Conservation (phyloP, 2,329 filamentous ascomycete genomes). For the Annulohypoxylon truncatum region DNA sequence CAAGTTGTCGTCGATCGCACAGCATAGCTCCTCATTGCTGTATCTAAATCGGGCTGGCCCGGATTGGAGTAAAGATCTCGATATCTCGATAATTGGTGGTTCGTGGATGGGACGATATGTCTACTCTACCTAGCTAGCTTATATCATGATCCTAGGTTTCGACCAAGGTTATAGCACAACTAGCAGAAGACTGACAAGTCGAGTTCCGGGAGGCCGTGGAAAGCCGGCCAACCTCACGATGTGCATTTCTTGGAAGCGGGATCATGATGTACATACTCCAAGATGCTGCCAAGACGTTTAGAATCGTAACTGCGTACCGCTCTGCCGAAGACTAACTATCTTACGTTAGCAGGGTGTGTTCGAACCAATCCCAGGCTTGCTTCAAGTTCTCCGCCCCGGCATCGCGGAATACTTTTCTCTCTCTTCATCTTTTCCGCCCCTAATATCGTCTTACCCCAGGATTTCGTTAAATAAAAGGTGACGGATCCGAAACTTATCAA, state of each 20-base stretch:
- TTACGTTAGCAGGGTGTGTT: constrained; percentile 30
- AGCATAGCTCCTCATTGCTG: constrained; percentile 28
- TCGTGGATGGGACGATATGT: constrained; percentile 24
- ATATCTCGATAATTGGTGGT: constrained; percentile 37
- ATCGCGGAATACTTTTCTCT: constrained; percentile 33
- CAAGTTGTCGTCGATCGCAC: constrained; percentile 34
- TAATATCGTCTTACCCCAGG: constrained; percentile 20
- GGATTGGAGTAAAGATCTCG: constrained; percentile 35
- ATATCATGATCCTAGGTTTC: constrained; percentile 19
- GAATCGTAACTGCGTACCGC: constrained; percentile 38
- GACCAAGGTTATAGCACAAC: neutral
- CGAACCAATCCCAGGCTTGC: constrained; percentile 25
- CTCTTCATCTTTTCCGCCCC: constrained; percentile 29
- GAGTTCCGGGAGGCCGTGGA: constrained; percentile 21
- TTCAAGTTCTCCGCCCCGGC: constrained; percentile 31
- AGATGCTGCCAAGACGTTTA: constrained; percentile 35
- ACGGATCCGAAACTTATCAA: constrained; percentile 19
- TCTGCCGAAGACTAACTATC: constrained; percentile 39
- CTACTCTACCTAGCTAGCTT: constrained; percentile 3
- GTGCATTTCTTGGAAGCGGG: constrained; percentile 15
- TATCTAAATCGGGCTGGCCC: constrained; percentile 26
- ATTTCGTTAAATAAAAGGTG: constrained; percentile 1
- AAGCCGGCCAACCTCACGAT: constrained; percentile 19
- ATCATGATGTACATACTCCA: constrained; percentile 31
- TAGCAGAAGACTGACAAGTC: neutral